Conservation (phyloP, 2,329 filamentous ascomycete genomes). For the Pseudogymnoascus sp. region DNA sequence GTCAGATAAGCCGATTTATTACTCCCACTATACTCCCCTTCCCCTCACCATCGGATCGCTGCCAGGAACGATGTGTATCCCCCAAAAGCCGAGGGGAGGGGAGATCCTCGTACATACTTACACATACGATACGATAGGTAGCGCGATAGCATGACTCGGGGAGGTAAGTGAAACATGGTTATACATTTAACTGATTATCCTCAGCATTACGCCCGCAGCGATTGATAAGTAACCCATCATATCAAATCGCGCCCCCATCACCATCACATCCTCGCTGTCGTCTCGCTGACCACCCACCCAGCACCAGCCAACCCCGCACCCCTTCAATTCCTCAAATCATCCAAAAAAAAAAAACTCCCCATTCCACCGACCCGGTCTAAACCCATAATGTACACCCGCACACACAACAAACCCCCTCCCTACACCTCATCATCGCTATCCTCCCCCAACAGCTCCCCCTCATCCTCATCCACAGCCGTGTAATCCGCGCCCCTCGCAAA, state of each 20-base stretch:
- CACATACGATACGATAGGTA: background rate
- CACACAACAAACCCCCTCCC: background rate
- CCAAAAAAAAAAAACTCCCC: conserved; percentile 1
- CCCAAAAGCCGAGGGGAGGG: background rate
- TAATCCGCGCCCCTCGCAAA: conserved; percentile 91
- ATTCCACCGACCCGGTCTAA: conserved; percentile 1
- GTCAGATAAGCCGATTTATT: background rate
- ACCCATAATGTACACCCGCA: background rate
- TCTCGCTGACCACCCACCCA: background rate
- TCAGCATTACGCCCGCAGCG: background rate
- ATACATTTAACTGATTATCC: background rate
- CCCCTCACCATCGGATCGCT: background rate
- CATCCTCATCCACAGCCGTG: conserved; percentile 79
- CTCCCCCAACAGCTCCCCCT: conserved; percentile 87
- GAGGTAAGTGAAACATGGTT: conserved; percentile 1
- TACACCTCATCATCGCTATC: conserved; percentile 83
- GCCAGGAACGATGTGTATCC: background rate
- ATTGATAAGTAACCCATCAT: conserved; percentile 6
- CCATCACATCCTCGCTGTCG: background rate
- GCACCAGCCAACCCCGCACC: background rate
- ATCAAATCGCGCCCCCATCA: background rate
- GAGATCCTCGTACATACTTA: background rate
- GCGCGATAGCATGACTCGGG: background rate
- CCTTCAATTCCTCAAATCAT: background rate
- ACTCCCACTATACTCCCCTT: background rate